These are phyloP conservation scores for Tricholoma furcatifolium DNA, from an alignment of 768 basidiomycete species.

Conservation along the genomic window DNA sequence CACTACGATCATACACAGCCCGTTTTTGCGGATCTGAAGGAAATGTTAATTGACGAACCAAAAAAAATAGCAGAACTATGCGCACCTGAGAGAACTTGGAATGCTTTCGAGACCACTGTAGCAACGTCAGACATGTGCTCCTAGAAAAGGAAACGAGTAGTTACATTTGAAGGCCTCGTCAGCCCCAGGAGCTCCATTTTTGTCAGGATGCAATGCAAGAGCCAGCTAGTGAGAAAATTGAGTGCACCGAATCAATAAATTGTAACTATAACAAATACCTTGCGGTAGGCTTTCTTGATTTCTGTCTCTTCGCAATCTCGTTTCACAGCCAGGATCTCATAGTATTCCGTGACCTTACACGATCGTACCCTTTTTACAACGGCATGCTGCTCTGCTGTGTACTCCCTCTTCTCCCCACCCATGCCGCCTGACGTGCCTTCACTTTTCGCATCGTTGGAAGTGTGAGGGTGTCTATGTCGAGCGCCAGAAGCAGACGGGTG, in stretches of 20 bases:
- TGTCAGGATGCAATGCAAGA: constrained; percentile 86
- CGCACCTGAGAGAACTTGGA: constrained; percentile 85
- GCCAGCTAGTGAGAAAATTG: constrained; percentile 56
- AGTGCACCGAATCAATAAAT: neutral
- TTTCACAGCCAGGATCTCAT: constrained; percentile 83
- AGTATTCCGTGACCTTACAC: constrained; percentile 90
- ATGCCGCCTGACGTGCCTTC: constrained; percentile 55
- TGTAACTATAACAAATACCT: constrained; percentile 49
- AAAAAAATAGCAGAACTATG: neutral
- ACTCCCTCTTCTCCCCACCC: constrained; percentile 78
- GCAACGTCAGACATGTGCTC: constrained; percentile 2
- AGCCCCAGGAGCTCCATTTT: constrained; percentile 96
- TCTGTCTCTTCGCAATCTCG: constrained; percentile 81
- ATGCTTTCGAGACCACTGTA: constrained; percentile 96
- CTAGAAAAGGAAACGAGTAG: constrained; percentile 25
- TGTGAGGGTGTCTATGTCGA: constrained; percentile 54
- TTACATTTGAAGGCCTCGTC: constrained; percentile 97
- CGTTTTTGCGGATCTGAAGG: constrained; percentile 80
- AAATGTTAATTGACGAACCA: constrained; percentile 1
- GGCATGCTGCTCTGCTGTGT: constrained; percentile 77
- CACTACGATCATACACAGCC: constrained; percentile 79
- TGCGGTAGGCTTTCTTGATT: constrained; percentile 94
- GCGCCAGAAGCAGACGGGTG: constrained; percentile 75
- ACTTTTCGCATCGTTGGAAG: constrained; percentile 19
- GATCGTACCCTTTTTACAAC: constrained; percentile 83